Base-by-base conservation (phyloP, 768 basidiomycete genomes). In the Agaricus subrufescens region DNA sequence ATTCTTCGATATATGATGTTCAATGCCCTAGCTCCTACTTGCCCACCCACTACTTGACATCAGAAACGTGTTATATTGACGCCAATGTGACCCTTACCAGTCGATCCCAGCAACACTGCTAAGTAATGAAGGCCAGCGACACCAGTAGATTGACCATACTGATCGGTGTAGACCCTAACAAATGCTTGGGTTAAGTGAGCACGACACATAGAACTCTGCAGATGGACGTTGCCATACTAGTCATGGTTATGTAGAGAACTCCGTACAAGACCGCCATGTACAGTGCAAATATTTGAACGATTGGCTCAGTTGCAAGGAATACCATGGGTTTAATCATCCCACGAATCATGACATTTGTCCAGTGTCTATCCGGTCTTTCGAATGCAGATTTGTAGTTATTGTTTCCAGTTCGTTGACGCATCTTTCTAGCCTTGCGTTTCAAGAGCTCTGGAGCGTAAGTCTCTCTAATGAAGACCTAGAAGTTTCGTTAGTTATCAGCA, bases 221-320 rank as follows among this genome's bases (percentile, higher is more conserved):
- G 6, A n/a, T 39, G 23, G 23, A 46, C 51, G 8, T 9, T 19
- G 56, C 73, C 75, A 52, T 47, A 71, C 71, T 69, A n/a, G 71
- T 72, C 54, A 72, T 61, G 54, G 66, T 71, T 29, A 72, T 55
- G 56, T 80, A 83, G 5, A 81, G 59, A 5, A 67, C 66, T 4
- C 81, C 85, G 59, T 82, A 87, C 10, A 86, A 66, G 47, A 85
- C 77, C 1, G 81, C 79, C 73, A 83, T 76, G 58, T 85, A 86
- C 6, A 80, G 5, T 1, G 79, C 79, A 46, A 86, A 73, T 1
- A 84, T 67, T 63, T 84, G 84, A 38, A 87, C 73, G 59, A 87
- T 84, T 3, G 83, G 85, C 64, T 87, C 85, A 23, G 67, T 71
- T 1, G 49, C 59, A 46, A 85, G 80, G 42, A 88, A 71, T 6